Conservation (phyloP, 2,329 filamentous ascomycete species). For the Colletotrichum sojae region DNA sequence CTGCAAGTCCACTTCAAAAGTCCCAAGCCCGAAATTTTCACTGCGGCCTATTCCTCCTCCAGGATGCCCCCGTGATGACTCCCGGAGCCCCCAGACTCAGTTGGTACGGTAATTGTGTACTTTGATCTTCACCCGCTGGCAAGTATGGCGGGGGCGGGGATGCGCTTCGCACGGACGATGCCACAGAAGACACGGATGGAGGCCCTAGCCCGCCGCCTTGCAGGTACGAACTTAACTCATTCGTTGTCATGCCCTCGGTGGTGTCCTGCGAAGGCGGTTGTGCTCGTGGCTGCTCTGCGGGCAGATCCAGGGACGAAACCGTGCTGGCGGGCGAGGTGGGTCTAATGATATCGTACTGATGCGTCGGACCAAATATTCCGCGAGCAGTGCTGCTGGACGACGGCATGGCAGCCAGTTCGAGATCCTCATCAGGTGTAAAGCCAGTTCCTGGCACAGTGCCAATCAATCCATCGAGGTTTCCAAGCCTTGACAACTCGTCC, state of each 20-base stretch:
- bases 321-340: slow-evolving; percentile 28
- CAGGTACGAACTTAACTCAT: slow-evolving; percentile 34
- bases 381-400: not conserved
- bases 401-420: slow-evolving; percentile 24
- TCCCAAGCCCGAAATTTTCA: not conserved
- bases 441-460: slow-evolving; percentile 16
- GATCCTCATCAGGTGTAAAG: slow-evolving; percentile 10
- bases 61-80: slow-evolving; percentile 20
- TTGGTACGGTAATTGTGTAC: slow-evolving; percentile 4
- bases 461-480: slow-evolving; percentile 27
- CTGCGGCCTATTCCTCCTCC: slow-evolving; percentile 7
- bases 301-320: slow-evolving; percentile 12
- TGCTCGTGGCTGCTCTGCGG: slow-evolving; percentile 2
- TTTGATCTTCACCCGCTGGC: slow-evolving; percentile 18
- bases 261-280: slow-evolving; percentile 10
- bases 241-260: slow-evolving; percentile 22
- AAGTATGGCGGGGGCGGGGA: slow-evolving; percentile 36
- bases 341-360: slow-evolving; percentile 30
- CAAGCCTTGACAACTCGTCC: slow-evolving; percentile 20
- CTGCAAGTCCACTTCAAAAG: not conserved
- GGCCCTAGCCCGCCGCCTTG: slow-evolving; percentile 27
- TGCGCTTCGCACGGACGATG: slow-evolving; percentile 18
- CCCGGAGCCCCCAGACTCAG: slow-evolving; percentile 31
- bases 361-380: slow-evolving; percentile 3
- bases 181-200: slow-evolving; percentile 19